Conservation (phyloP, 805 yeast genomes). For the Nakazawaea molendinolei region DNA sequence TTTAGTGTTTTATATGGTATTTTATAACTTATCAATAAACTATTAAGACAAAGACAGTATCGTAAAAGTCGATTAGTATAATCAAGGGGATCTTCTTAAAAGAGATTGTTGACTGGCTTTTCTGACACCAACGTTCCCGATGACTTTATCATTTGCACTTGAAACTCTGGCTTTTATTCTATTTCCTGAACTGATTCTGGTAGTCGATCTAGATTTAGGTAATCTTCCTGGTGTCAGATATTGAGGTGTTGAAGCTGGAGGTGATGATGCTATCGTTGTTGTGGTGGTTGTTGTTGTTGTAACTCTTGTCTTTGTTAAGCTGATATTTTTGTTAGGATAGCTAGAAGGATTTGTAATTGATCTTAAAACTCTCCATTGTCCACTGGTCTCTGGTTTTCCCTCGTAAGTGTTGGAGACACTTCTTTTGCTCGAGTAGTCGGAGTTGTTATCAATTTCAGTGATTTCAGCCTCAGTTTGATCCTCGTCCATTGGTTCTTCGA, state of each 20-base stretch:
- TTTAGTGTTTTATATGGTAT: too few relatives aligned
- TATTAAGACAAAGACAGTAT: background rate
- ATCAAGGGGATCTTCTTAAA: constrained; percentile 3
- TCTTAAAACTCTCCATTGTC: constrained; percentile 34
- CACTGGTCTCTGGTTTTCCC: constrained; percentile 8
- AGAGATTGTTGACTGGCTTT: constrained; percentile 22
- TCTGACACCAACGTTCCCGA: constrained; percentile 29
- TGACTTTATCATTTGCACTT: constrained; percentile 21
- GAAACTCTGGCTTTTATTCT: constrained; percentile 19
- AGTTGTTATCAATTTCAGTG: constrained; percentile 12
- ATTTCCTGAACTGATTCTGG: constrained; percentile 15
- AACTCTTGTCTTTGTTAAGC: constrained; percentile 38
- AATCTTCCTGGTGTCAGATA: constrained; percentile 16
- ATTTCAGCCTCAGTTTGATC: constrained; percentile 16
- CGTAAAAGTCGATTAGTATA: background rate
- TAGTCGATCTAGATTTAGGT: constrained; percentile 23
- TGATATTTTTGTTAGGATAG: constrained; percentile 26
- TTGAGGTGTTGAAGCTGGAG: constrained; percentile 19
- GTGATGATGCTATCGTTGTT: constrained; percentile 19
- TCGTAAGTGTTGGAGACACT: constrained; percentile 10
- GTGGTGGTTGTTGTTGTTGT: constrained; percentile 44
- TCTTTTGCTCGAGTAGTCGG: constrained; percentile 15
- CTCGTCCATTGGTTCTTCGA: constrained; percentile 36
- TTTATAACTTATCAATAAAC: too few relatives aligned
- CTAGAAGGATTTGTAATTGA: constrained; percentile 18